Base-by-base conservation (phyloP, 179 eudicot genomes). In the Heliamphora pulchella region DNA sequence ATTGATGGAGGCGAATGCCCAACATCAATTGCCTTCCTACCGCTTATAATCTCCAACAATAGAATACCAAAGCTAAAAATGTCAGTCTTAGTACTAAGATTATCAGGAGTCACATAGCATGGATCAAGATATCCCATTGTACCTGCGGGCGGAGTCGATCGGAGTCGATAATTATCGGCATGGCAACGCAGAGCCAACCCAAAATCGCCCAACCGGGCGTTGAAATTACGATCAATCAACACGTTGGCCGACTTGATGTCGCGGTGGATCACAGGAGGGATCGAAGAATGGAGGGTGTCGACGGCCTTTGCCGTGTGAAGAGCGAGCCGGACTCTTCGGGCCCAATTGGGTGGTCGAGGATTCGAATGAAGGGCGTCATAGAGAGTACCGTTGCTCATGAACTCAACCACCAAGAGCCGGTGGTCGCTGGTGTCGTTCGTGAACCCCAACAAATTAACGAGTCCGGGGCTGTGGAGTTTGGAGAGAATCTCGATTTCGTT, bases 91-190 rank as follows among this genome's bases (percentile, higher is more conserved):
- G 97, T 91, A 71, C 98, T 93, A 81, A 94, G 74, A 81, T 91
- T 89, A 86, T 94, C 97, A 13, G 98, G 97, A 5, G 98, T 94
- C 65, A 94, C 97, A 80, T 94, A 94, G 14, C 87, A 61, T 0
- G 98, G 98, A 75, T 94, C 98, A 62, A 94, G 84, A 78, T 94
- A 94, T n/a, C 98, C 98, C 75, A 94, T 91, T 1, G 98, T 94
- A 6, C 98, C 98, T 1, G 98, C 97, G 0, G 98, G 98, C 0
- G 98, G 98, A 10, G 98, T 94, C 1, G 97, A 94, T 3, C 81
- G 88, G n/a, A 91, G 86, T 41, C 86, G 84, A n/a, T 57, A 87
- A 86, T 91, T 91, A 41, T 89, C 90, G 3, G 81, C 82, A 63
- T 88, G 84, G 59, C 94, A 91, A 57, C 91, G 79, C 14, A 94